A percentile compares a stretch with the other conserved stretches of the same genome.
Conservation (phyloP, 2,329 filamentous ascomycete species). For the Ceratocystis harringtonii region DNA sequence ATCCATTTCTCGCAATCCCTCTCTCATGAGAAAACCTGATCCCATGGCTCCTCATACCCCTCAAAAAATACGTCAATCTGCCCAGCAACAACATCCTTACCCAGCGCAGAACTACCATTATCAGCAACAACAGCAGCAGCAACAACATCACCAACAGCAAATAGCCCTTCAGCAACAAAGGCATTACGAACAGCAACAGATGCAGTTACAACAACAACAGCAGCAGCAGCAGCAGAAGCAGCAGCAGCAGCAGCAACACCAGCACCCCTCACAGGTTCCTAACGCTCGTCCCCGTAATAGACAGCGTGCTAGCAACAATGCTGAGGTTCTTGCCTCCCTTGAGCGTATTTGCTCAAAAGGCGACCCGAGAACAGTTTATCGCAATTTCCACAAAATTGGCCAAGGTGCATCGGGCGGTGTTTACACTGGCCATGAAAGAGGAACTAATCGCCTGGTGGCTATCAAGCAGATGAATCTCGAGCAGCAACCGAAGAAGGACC, state of each 20-base stretch:
- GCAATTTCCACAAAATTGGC: constrained; percentile 82
- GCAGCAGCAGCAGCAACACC: constrained; percentile 22
- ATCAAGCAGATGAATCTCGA: constrained; percentile 99
- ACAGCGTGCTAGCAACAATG: constrained; percentile 59
- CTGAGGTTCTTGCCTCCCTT: constrained; percentile 70
- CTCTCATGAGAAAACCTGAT: constrained; percentile 25
- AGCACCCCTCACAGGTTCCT: constrained; percentile 27
- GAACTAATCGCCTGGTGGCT: constrained; percentile 74
- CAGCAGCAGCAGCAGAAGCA: constrained; percentile 22
- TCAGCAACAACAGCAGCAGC: constrained; percentile 16
- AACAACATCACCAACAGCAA: constrained; percentile 17
- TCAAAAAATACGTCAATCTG: constrained; percentile 10
- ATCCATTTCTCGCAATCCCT: constrained; percentile 30
- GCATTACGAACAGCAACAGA: constrained; percentile 20
- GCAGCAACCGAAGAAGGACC: constrained; percentile 94
- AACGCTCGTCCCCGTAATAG: constrained; percentile 59
- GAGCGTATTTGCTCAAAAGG: constrained; percentile 81
- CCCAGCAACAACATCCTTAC: constrained; percentile 10
- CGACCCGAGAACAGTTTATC: constrained; percentile 78
- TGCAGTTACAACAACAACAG: constrained; percentile 27
- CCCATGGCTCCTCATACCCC: constrained; percentile 1
- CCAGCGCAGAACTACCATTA: constrained; percentile 13
- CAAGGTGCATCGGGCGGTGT: constrained; percentile 95
- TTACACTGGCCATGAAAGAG: constrained; percentile 75
- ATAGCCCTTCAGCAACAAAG: constrained; percentile 18